Conservation (phyloP, 23 red algal genomes). For the Gracilaria gracilis region DNA sequence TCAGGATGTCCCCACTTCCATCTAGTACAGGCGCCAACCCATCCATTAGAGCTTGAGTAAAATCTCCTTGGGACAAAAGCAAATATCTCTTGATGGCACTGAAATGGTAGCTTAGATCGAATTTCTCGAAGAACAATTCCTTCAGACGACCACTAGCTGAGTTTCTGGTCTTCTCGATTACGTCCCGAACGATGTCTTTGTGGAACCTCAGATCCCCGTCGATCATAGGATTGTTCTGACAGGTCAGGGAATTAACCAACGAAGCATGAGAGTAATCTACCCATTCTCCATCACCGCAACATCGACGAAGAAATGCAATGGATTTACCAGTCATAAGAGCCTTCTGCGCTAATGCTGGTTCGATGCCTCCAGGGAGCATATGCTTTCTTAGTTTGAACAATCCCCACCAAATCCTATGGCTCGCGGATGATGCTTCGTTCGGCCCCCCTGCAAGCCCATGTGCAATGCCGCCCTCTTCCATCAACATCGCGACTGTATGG, state of each 20-base stretch:
- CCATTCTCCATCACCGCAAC: slow-evolving; percentile 77
- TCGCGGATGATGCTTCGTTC: slow-evolving; percentile 58
- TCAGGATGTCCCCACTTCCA: slow-evolving; percentile 69
- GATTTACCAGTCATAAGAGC: slow-evolving; percentile 82
- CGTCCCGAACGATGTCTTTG: slow-evolving; percentile 35
- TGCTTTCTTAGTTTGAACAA: slow-evolving; percentile 77
- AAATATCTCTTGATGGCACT: slow-evolving; percentile 76
- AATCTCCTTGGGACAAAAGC: slow-evolving; percentile 87
- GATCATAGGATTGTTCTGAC: slow-evolving; percentile 29
- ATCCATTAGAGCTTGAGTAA: slow-evolving; percentile 84
- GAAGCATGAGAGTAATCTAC: slow-evolving; percentile 69
- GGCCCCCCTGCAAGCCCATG: slow-evolving; percentile 62
- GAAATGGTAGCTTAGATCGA: slow-evolving; percentile 79
- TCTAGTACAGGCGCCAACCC: slow-evolving; percentile 71
- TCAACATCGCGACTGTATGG: slow-evolving; percentile 29
- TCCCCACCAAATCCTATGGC: slow-evolving; percentile 83
- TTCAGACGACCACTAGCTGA: slow-evolving; percentile 76
- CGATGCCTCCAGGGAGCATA: slow-evolving; percentile 67
- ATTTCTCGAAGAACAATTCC: slow-evolving; percentile 78
- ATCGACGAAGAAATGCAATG: slow-evolving; percentile 77
- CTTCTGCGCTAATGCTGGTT: slow-evolving; percentile 51
- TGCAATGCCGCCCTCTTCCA: slow-evolving; percentile 62
- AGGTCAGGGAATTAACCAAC: slow-evolving; percentile 21
- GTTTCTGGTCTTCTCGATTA: slow-evolving; percentile 52
- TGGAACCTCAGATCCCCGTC: slow-evolving; percentile 62